phyloP scores from a whole-genome alignment of 1,284 basidiomycete species.

The Golubevia pallescens region DNA sequence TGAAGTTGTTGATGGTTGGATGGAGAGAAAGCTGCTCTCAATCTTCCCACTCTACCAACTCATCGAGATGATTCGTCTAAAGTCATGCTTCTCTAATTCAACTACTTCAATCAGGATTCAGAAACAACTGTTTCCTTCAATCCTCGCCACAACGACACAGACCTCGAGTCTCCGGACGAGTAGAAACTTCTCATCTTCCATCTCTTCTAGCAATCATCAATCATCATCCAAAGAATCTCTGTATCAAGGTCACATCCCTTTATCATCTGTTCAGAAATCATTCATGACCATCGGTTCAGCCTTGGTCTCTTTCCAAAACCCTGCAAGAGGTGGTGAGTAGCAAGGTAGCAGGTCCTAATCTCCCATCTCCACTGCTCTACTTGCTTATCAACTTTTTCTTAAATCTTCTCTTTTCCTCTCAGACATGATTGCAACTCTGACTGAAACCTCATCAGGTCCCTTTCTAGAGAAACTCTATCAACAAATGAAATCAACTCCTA shows the following conservation, averaged over 20 bases:
- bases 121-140: too few species aligned
- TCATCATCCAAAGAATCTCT: too few species aligned
- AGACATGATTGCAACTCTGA: slow-evolving; percentile 93
- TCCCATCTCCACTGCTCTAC: slow-evolving; percentile 16
- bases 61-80: too few species aligned
- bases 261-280: slow-evolving; percentile 80
- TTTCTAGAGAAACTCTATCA: slow-evolving; percentile 81
- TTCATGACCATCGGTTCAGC: slow-evolving; percentile 87
- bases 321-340: slow-evolving; percentile 79
- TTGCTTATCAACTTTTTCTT: slow-evolving; percentile 46
- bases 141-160: too few species aligned
- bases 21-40: too few species aligned
- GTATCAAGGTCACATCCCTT: slow-evolving; percentile 79
- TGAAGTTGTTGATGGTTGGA: too few species aligned
- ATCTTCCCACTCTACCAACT: too few species aligned
- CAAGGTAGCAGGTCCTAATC: background rate
- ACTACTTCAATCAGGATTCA: too few species aligned
- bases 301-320: slow-evolving; percentile 80
- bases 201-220: too few species aligned
- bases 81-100: too few species aligned
- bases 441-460: slow-evolving; percentile 84
- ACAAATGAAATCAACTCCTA: slow-evolving; percentile 75
- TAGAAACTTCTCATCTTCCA: too few species aligned
- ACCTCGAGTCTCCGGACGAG: too few species aligned
- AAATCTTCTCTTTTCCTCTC: slow-evolving; percentile 20